Percentiles rank a stretch among this genome's conserved stretches.
Conservation (phyloP, 2,329 filamentous ascomycete genomes). For the Phialocephala sp. region DNA sequence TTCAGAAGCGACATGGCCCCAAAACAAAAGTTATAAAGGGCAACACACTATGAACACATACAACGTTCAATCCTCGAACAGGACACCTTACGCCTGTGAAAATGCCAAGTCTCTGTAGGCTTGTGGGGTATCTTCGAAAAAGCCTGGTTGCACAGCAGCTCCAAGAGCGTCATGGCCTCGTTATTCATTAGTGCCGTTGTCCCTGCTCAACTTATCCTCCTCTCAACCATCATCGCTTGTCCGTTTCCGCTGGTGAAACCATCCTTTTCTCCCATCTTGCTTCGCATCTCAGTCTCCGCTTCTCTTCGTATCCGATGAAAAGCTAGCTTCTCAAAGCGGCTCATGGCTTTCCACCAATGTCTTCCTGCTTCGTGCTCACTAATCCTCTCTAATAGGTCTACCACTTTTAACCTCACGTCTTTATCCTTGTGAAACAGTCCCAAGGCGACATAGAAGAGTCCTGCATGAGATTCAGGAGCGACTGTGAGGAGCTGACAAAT, state of each 20-base stretch:
- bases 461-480: constrained; percentile 83
- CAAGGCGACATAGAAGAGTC: constrained; percentile 87
- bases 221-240: constrained; percentile 47
- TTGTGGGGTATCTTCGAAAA: constrained; percentile 34
- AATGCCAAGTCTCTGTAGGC: constrained; percentile 10
- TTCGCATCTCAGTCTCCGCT: constrained; percentile 56
- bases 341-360: constrained; percentile 89
- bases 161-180: constrained; percentile 32
- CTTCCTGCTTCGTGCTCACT: constrained; percentile 86
- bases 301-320: constrained; percentile 80
- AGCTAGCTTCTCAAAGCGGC: constrained; percentile 86
- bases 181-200: constrained; percentile 31
- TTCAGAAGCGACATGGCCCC: constrained; percentile 33
- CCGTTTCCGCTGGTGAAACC: constrained; percentile 25
- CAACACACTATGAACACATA: constrained; percentile 8
- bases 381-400: constrained; percentile 81
- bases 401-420: constrained; percentile 78
- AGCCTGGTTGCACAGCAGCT: constrained; percentile 34
- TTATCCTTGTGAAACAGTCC: constrained; percentile 89
- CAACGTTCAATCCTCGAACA: constrained; percentile 5
- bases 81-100: constrained; percentile 8
- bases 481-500: constrained; percentile 84
- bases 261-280: constrained; percentile 35
- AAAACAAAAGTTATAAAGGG: constrained; percentile 36
- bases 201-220: constrained; percentile 53